Evolutionary conservation across 2,329 filamentous ascomycete genomes (phyloP).

Genomic region (Calonectria henricotiae): DNA sequence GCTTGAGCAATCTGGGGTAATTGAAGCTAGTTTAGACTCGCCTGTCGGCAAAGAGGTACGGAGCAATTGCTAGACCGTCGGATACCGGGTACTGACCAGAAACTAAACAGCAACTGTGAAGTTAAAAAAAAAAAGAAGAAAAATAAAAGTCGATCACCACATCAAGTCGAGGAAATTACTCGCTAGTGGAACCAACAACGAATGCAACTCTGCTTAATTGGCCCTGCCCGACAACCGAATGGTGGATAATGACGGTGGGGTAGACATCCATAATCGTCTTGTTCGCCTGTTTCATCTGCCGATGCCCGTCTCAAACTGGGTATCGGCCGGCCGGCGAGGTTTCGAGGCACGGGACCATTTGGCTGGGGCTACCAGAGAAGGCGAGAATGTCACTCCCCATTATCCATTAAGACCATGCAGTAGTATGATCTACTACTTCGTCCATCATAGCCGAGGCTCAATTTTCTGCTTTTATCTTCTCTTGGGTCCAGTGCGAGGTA

Average conservation of each 20-base stretch:
- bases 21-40: not conserved
- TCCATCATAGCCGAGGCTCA: too few species aligned
- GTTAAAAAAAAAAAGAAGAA: slow-evolving; percentile 5
- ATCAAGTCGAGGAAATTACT: not conserved
- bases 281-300: not conserved
- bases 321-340: not conserved
- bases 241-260: not conserved
- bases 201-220: slow-evolving; percentile 11
- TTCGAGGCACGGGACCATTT: not conserved
- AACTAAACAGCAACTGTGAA: not conserved
- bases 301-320: not conserved
- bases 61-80: not conserved
- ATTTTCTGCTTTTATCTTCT: too few species aligned
- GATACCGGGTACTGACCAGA: slow-evolving; percentile 14
- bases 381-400: not conserved
- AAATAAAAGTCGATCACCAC: not conserved
- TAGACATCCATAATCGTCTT: not conserved
- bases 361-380: not conserved
- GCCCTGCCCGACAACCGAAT: slow-evolving; percentile 2
- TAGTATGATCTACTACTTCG: not conserved
- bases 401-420: not conserved
- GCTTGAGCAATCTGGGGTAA: not conserved
- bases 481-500: too few species aligned
- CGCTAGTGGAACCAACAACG: not conserved
- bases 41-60: not conserved